Base-by-base conservation (phyloP, 768 basidiomycete species). In the Clavulina sp. region DNA sequence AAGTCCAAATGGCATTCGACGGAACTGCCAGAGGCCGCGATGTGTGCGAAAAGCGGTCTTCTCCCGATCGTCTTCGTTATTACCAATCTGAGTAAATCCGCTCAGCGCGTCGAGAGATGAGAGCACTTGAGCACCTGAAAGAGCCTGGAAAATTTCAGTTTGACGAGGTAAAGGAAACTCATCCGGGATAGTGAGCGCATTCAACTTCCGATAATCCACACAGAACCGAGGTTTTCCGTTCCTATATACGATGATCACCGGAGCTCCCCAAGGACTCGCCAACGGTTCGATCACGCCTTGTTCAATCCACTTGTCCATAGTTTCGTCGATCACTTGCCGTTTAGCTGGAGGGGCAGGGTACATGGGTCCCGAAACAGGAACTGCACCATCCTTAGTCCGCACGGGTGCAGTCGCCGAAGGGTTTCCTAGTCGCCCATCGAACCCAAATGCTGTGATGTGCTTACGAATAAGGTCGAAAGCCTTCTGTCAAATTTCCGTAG, bases 41-140 rank as follows among this genome's bases (percentile, higher is more conserved):
- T 59, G 59, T 3, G 61, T n/a, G n/a, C 34, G 9, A 19, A 38
- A 38, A 9, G 19, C 19, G 34, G 61, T 68, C 23, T 68, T 65
- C 61, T 59, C 63, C 44, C 63, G 57, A 41, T 64, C 53, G 0
- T 57, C 64, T 26, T 55, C 46, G 2, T 26, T 51, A 23, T 64
- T 60, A 4, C 57, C 30, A 4, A 63, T 48, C 5, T 57, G 56
- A 52, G 60, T 56, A 50, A 56, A 62, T 2, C 58, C 24, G 13
- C 16, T 28, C 26, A 38, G 19, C 19, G 34, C 34, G 19, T 38
- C 34, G 19, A 38, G 19, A 9, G 34, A 38, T 9, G 34, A 38
- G 9, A 38, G 34, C 19, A 38, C 34, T 38, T 38, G 34, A 9
- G 19, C 19, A 19, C 34, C 34, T 38, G n/a, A n/a, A n/a, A 19